Conservation (phyloP, 2,329 filamentous ascomycete genomes). For the Cercospora nicotianae region DNA sequence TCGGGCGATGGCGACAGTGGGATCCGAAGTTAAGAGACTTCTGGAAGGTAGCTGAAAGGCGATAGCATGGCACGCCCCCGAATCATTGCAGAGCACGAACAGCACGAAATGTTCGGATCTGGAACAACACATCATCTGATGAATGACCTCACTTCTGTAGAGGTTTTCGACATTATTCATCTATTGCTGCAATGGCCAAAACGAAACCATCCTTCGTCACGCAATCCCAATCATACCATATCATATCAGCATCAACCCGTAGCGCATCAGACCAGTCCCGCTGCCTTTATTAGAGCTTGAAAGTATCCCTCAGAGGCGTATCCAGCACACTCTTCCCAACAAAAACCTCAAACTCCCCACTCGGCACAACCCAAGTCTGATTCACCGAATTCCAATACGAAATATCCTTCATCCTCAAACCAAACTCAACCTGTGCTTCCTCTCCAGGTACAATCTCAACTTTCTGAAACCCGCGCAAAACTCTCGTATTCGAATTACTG, state of each 20-base stretch:
- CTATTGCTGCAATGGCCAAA: not conserved
- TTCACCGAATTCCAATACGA: slow-evolving; percentile 52
- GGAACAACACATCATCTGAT: not conserved
- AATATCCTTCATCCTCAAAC: slow-evolving; percentile 47
- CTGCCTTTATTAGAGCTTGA: slow-evolving; percentile 7
- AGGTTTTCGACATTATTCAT: not conserved
- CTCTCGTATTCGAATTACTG: slow-evolving; percentile 42
- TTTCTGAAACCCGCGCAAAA: slow-evolving; percentile 40
- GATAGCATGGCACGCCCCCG: too few relatives aligned
- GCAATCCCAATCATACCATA: not conserved
- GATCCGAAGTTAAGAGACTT: slow-evolving; percentile 6
- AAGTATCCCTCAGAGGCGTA: slow-evolving; percentile 32
- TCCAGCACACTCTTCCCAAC: slow-evolving; percentile 46
- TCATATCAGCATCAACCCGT: slow-evolving; percentile 2
- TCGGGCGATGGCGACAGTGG: slow-evolving; percentile 16
- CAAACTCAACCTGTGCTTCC: slow-evolving; percentile 38
- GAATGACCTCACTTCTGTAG: not conserved
- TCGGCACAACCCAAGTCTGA: slow-evolving; percentile 55
- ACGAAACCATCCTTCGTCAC: not conserved
- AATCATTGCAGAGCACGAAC: not conserved
- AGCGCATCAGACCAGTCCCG: not conserved
- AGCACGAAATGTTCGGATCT: not conserved
- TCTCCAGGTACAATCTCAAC: slow-evolving; percentile 33
- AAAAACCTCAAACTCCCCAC: slow-evolving; percentile 47
- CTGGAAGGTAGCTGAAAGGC: not conserved